These are phyloP conservation scores for Mycena kentingensis DNA, from an alignment of 768 basidiomycete species.

Conservation along the genomic window DNA sequence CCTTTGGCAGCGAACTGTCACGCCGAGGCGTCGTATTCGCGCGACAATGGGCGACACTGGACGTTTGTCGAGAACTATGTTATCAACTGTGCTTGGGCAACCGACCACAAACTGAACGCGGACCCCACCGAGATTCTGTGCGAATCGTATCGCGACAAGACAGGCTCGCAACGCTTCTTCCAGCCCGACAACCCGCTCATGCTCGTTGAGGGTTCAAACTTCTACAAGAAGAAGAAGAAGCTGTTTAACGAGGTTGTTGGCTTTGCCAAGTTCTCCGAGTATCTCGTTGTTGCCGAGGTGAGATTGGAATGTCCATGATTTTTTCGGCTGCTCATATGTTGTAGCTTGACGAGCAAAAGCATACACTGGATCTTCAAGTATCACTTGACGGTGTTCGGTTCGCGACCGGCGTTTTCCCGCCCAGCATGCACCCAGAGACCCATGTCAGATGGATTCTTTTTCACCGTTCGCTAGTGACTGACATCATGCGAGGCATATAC, in stretches of 20 bases:
- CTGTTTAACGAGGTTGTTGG: conserved; percentile 90
- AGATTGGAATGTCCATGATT: conserved; percentile 26
- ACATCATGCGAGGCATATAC: conserved; percentile 72
- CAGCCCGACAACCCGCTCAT: conserved; percentile 65
- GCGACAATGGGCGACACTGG: conserved; percentile 82
- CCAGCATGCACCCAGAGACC: conserved; percentile 85
- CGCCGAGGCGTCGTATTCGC: conserved; percentile 72
- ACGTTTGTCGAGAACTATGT: conserved; percentile 80
- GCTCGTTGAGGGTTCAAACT: conserved; percentile 75
- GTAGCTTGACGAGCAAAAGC: conserved; percentile 54
- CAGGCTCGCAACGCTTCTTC: conserved; percentile 71
- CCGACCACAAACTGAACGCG: conserved; percentile 73
- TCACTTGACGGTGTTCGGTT: conserved; percentile 89
- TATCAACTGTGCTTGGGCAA: conserved; percentile 88
- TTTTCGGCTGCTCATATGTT: conserved; percentile 1
- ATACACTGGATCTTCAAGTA: conserved; percentile 81
- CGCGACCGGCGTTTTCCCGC: conserved; percentile 87
- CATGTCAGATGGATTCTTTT: conserved; percentile 57
- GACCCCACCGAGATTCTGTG: conserved; percentile 91
- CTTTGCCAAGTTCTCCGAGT: conserved; percentile 96
- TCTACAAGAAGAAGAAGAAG: conserved; percentile 68
- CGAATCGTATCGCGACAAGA: conserved; percentile 83
- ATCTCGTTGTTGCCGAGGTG: conserved; percentile 93
- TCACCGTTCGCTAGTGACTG: neutral
- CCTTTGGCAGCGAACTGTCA: conserved; percentile 55